These are phyloP conservation scores for Ceratobasidium sp. DNA, from an alignment of 1,284 basidiomycete genomes.

Conservation along the genomic window DNA sequence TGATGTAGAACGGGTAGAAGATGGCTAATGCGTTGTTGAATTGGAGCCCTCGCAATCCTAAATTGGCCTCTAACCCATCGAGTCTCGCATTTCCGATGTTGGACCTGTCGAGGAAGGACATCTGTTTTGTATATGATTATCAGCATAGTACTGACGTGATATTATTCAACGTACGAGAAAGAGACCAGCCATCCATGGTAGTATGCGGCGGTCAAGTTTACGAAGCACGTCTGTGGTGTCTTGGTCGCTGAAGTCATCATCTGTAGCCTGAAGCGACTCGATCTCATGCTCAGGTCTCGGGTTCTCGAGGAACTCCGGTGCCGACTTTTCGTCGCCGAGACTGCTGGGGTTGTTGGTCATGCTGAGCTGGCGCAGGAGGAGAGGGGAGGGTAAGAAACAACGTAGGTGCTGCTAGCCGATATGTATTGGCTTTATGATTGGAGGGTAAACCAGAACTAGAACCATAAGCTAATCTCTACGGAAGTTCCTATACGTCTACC, in stretches of 20 bases:
- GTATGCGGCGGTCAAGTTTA: slow-evolving; percentile 44
- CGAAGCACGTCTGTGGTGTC: slow-evolving; percentile 18
- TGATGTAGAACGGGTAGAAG: background rate
- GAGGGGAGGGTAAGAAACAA: background rate
- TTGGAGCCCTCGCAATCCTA: background rate
- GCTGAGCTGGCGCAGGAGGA: background rate
- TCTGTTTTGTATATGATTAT: background rate
- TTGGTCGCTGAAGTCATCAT: background rate
- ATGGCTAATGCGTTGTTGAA: background rate
- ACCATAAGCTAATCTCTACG: background rate
- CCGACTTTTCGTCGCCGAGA: background rate
- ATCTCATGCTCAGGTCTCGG: background rate
- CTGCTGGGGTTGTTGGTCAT: background rate
- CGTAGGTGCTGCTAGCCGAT: background rate
- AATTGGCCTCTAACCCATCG: background rate
- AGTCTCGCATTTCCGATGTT: slow-evolving; percentile 15
- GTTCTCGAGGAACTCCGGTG: background rate
- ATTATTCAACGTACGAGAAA: slow-evolving; percentile 73
- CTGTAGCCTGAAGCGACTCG: background rate
- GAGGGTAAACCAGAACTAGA: background rate
- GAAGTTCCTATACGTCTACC: background rate
- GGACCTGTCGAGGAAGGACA: background rate
- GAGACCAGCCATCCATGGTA: slow-evolving; percentile 58
- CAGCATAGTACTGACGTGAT: background rate
- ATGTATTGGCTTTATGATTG: background rate